Conservation (phyloP, 2,329 filamentous ascomycete species). For the Lojkania enalia region DNA sequence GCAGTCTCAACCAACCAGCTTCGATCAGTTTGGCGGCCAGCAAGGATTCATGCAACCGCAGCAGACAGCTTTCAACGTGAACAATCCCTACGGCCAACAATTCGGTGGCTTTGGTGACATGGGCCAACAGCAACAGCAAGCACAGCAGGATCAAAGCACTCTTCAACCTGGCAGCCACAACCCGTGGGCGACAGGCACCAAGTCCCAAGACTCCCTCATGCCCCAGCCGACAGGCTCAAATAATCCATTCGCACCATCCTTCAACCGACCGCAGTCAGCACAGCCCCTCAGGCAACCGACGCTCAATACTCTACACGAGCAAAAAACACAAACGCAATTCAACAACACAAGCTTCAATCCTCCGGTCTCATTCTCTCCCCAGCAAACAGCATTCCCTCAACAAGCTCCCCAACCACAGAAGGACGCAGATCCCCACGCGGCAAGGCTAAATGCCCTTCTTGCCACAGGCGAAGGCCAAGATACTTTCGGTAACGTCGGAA, state of each 20-base stretch:
- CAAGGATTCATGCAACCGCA: slow-evolving; percentile 42
- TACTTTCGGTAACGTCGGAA: slow-evolving; percentile 96
- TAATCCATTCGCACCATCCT: slow-evolving; percentile 88
- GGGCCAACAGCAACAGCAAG: slow-evolving; percentile 50
- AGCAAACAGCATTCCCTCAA: no score
- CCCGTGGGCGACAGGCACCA: slow-evolving; percentile 70
- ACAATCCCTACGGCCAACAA: slow-evolving; percentile 35
- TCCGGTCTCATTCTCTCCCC: slow-evolving; percentile 50
- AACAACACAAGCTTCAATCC: slow-evolving; percentile 56
- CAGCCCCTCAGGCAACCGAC: slow-evolving; percentile 64
- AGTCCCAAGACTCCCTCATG: slow-evolving; percentile 68
- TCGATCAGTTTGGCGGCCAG: slow-evolving; percentile 59
- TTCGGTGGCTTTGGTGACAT: slow-evolving; percentile 36
- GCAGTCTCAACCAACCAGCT: slow-evolving; percentile 66
- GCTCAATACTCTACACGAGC: slow-evolving; percentile 77
- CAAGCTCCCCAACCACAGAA: slow-evolving; percentile 43
- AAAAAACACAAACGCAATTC: slow-evolving; percentile 72
- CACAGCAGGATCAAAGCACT: slow-evolving; percentile 61
- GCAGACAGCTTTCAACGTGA: slow-evolving; percentile 51
- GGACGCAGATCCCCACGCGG: slow-evolving; percentile 61
- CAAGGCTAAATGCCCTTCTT: slow-evolving; percentile 83
- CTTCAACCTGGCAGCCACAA: slow-evolving; percentile 87
- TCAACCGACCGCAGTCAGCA: slow-evolving; percentile 62
- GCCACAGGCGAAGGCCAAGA: slow-evolving; percentile 90
- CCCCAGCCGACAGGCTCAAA: slow-evolving; percentile 93